These are phyloP conservation scores for Tolypocladium pustulatum DNA, from an alignment of 2,329 filamentous ascomycete species.

Conservation along the genomic window DNA sequence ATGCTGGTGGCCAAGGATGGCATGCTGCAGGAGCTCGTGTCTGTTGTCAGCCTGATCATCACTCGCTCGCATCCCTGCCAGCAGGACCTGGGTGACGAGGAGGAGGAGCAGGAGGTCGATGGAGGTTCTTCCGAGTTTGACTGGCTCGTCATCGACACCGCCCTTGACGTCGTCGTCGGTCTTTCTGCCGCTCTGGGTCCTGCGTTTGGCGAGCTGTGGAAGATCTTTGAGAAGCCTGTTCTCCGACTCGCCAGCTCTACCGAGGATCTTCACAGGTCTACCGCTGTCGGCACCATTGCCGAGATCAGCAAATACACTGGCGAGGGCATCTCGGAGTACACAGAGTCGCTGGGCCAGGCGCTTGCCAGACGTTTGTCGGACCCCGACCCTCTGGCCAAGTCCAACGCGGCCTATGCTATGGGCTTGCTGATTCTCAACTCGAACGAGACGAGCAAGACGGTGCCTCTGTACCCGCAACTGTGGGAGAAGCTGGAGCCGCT, in stretches of 20 bases:
- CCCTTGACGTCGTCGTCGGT: conserved; percentile 79
- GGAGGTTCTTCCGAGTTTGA: conserved; percentile 87
- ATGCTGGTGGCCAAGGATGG: conserved; percentile 60
- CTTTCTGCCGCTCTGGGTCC: conserved; percentile 72
- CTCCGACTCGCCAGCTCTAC: conserved; percentile 79
- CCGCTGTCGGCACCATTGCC: conserved; percentile 82
- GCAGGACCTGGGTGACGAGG: conserved; percentile 74
- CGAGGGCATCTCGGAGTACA: conserved; percentile 70
- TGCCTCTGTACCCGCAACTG: conserved; percentile 69
- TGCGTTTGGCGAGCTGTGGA: conserved; percentile 82
- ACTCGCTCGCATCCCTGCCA: conserved; percentile 90
- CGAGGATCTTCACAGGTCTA: conserved; percentile 79
- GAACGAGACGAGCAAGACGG: conserved; percentile 54
- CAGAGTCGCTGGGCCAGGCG: conserved; percentile 63
- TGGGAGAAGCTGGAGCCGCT: conserved; percentile 79
- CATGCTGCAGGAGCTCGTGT: conserved; percentile 65
- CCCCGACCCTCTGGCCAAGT: conserved; percentile 84
- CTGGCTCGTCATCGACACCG: conserved; percentile 93
- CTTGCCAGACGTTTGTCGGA: conserved; percentile 81
- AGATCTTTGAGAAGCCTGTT: conserved; percentile 88
- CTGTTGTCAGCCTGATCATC: conserved; percentile 67
- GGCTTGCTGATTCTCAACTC: conserved; percentile 80
- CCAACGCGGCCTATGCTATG: conserved; percentile 86
- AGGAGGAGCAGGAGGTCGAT: conserved; percentile 63
- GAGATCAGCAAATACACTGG: conserved; percentile 85